Evolutionary conservation across 139 green algal genomes (phyloP), one percentile per base, ranked within the genome.

Genomic region (Auxenochlorella pyrenoidosa): DNA sequence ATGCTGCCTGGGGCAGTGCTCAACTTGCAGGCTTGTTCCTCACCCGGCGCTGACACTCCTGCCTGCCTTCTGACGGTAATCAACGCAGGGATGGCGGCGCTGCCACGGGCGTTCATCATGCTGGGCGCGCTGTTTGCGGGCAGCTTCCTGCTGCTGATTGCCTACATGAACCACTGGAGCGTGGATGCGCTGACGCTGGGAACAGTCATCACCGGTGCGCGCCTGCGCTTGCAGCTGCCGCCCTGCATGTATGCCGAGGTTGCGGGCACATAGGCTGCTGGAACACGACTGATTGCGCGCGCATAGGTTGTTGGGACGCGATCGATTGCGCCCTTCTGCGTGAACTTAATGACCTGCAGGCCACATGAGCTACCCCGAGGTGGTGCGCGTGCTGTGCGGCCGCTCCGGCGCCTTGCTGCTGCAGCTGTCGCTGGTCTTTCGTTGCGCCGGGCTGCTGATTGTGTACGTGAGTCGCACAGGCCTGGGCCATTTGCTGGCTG

Each of bases 361-460:
- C 16, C 75, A 79, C 60, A 86, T 89, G 80, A 79, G 41, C 34
- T 90, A 86, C 58, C 82, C 82, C 16, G 72, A 60, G 32, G 80
- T 82, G 24, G 87, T 90, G 34, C 65, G 79, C 1, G 40, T 26
- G 60, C 80, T 90, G 38, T 59, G 77, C 30, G 87, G 87, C 22
- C 47, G 54, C 36, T 3, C 28, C 21, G 80, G 58, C 32, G 41
- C 70, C 15, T 12, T 78, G 70, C 59, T 90, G 68, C 87, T 90
- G 58, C 65, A 85, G 87, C 80, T 90, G 32, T 90, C 36, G 18
- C 81, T 90, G 0, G 82, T 90, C 22, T 68, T 66, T 38, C 51
- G 87, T 19, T 90, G 87, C 72, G 87, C 80, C 8, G 87, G 80
- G 1, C 59, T 89, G 22, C 79, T 89, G 76, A 85, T 89, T 44